A percentile compares a stretch with the other conserved stretches of the same genome.
These are phyloP conservation scores for Juglanconis sp. DNA, from an alignment of 2,329 filamentous ascomycete genomes.

Conservation along the genomic window DNA sequence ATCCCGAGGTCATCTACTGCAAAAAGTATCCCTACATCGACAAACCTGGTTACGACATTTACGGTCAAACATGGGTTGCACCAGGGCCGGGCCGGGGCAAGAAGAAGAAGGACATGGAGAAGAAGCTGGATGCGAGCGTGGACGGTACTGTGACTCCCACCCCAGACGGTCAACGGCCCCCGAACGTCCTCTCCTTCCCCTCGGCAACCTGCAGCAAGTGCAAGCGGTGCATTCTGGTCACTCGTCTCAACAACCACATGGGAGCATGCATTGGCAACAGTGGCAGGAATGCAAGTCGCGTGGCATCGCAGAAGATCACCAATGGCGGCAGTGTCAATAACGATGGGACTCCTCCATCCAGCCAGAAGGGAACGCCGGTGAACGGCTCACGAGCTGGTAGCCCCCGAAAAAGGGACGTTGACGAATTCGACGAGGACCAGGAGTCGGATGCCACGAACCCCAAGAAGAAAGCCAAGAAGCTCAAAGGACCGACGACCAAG, in stretches of 20 bases:
- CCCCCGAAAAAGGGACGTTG: constrained; percentile 56
- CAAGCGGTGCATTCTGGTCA: constrained; percentile 63
- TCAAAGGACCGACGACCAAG: constrained; percentile 46
- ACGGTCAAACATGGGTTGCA: constrained; percentile 76
- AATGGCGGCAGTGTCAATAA: constrained; percentile 51
- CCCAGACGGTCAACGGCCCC: constrained; percentile 50
- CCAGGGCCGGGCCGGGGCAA: constrained; percentile 68
- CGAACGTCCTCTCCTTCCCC: constrained; percentile 62
- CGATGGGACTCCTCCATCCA: constrained; percentile 58
- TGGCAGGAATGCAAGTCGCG: constrained; percentile 59
- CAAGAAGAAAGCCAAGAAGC: constrained; percentile 60
- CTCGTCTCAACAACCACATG: constrained; percentile 66
- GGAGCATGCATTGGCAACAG: constrained; percentile 65
- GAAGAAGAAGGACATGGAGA: constrained; percentile 75
- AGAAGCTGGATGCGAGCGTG: constrained; percentile 49
- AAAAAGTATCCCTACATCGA: constrained; percentile 76
- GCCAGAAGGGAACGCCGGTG: constrained; percentile 59
- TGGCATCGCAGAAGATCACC: constrained; percentile 61
- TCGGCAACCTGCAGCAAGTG: constrained; percentile 66
- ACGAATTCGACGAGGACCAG: constrained; percentile 51
- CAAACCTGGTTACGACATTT: constrained; percentile 74
- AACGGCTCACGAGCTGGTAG: constrained; percentile 52
- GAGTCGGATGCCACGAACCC: constrained; percentile 46
- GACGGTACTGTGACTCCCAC: constrained; percentile 33
- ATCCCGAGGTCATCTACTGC: constrained; percentile 71